Percentiles rank a stretch among this genome's conserved stretches.
Evolutionary conservation across 2,329 filamentous ascomycete genomes (phyloP).

Genomic region (Zasmidium angulare): DNA sequence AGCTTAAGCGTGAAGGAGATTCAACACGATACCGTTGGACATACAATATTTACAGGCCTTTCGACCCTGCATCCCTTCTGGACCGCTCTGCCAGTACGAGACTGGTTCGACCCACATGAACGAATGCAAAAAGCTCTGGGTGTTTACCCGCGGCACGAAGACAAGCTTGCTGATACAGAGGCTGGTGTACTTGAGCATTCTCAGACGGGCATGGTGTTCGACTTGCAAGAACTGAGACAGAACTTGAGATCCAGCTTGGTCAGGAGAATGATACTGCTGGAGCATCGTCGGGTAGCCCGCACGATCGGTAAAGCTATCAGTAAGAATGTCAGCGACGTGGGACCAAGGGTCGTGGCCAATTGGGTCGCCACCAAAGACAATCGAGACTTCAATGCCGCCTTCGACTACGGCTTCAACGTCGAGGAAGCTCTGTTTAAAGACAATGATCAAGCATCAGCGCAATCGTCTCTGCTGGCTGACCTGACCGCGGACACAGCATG

Average conservation of each 20-base stretch:
- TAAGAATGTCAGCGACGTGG: constrained; percentile 20
- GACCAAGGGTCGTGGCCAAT: constrained; percentile 27
- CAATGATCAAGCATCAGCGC: constrained; percentile 11
- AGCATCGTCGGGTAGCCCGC: constrained; percentile 34
- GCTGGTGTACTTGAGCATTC: constrained; percentile 30
- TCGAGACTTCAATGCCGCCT: constrained; percentile 36
- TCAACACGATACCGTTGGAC: constrained; percentile 37
- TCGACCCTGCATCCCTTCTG: constrained; percentile 32
- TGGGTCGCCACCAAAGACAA: constrained; percentile 34
- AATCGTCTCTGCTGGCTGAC: constrained; percentile 23
- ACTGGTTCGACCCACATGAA: constrained; percentile 30
- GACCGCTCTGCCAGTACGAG: constrained; percentile 17
- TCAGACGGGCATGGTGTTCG: constrained; percentile 38
- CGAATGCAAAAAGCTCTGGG: constrained; percentile 29
- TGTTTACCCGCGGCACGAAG: constrained; percentile 33
- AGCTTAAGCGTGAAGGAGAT: constrained; percentile 37
- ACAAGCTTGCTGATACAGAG: constrained; percentile 34
- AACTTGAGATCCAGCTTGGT: constrained; percentile 31
- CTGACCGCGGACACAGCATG: constrained; percentile 31
- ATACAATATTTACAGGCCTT: constrained; percentile 34
- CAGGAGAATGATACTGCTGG: constrained; percentile 33
- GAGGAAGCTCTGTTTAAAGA: constrained; percentile 27
- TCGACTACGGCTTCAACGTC: constrained; percentile 34
- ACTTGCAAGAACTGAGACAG: constrained; percentile 34
- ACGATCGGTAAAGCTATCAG: constrained; percentile 25